These are phyloP conservation scores for Coniella vitis DNA, from an alignment of 2,329 filamentous ascomycete genomes.

Conservation along the genomic window DNA sequence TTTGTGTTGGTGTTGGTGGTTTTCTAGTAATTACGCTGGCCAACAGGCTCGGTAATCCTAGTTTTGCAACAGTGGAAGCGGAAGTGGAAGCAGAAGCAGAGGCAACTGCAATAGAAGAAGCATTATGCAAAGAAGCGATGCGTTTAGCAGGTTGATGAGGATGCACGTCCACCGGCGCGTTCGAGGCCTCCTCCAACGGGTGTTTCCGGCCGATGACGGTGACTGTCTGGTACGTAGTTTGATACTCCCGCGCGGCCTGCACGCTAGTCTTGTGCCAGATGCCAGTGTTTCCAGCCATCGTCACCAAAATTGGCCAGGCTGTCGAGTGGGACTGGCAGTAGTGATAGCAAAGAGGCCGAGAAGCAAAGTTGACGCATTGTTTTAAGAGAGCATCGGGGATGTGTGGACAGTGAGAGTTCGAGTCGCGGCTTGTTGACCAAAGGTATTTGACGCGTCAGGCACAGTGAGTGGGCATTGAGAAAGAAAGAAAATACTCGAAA, in stretches of 20 bases:
- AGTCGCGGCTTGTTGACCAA: too few species aligned
- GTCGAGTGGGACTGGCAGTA: not conserved
- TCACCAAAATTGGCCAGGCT: not conserved
- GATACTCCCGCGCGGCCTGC: slow-evolving; percentile 17
- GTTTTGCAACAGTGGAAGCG: too few species aligned
- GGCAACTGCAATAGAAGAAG: slow-evolving; percentile 4
- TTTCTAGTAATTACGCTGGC: slow-evolving; percentile 39
- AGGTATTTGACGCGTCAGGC: too few species aligned
- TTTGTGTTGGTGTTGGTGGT: not conserved
- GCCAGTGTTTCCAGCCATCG: slow-evolving; percentile 13
- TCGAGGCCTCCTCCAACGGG: slow-evolving; percentile 11
- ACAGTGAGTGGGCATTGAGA: too few species aligned
- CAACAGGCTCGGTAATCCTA: slow-evolving; percentile 19
- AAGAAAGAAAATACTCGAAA: too few species aligned
- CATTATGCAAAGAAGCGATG: slow-evolving; percentile 5
- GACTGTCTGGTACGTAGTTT: slow-evolving; percentile 15
- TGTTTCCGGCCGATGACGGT: slow-evolving; percentile 22
- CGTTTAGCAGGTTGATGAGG: slow-evolving; percentile 5
- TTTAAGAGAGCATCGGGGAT: not conserved
- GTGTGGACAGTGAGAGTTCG: not conserved
- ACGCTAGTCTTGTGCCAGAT: slow-evolving; percentile 22
- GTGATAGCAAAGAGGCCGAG: not conserved
- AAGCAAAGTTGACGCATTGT: not conserved
- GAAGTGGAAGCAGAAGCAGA: too few species aligned
- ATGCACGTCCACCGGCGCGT: not conserved